Evolutionary conservation across 768 basidiomycete species (phyloP).

Genomic region (Tulasnella sp.): DNA sequence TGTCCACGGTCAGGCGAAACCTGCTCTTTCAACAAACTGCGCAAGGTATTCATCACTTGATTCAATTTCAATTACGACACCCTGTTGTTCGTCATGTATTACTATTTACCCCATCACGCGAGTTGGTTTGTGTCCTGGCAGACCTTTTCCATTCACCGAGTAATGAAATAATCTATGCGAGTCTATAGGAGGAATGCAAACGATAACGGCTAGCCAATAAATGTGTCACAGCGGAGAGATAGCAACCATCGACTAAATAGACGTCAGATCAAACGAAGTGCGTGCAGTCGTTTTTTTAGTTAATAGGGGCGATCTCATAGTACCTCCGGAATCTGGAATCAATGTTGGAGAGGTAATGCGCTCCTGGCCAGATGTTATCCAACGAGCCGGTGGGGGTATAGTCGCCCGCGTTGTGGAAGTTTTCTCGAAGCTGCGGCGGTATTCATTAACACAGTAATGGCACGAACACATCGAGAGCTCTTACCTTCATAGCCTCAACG

Average conservation of each 20-base stretch:
- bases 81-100: no score
- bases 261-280: no score
- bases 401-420: constrained; percentile 82
- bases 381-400: constrained; percentile 78
- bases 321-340: constrained; percentile 87
- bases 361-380: constrained; percentile 88
- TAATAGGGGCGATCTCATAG: constrained; percentile 51
- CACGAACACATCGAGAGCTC: constrained; percentile 20
- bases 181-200: no score
- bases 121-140: no score
- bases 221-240: no score
- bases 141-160: no score
- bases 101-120: no score
- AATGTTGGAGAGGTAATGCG: constrained; percentile 83
- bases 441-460: constrained; percentile 11
- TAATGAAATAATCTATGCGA: no score
- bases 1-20: constrained; percentile 64
- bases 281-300: no score
- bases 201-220: no score
- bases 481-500: constrained; percentile 35
- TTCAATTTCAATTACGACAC: no score
- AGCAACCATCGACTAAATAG: no score
- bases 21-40: constrained; percentile 52
- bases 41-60: constrained; percentile 85
- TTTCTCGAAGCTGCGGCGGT: constrained; percentile 69